Base-by-base conservation (phyloP, 352 stramenopile species). In the Elongisporangium anandrum region DNA sequence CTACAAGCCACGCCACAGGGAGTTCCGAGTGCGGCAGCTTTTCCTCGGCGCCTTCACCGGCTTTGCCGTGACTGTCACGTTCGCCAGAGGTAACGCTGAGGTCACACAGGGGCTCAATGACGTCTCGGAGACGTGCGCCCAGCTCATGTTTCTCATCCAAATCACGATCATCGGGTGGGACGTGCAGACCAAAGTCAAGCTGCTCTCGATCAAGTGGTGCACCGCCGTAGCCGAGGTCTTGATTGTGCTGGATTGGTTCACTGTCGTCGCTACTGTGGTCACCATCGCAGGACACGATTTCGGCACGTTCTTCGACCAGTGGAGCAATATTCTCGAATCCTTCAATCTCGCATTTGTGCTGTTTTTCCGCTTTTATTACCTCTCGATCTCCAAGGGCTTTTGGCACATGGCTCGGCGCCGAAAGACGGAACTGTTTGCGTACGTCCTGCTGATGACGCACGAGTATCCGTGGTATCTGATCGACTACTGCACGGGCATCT, bases 121-220 rank as follows among this genome's bases (percentile, higher is more conserved):
- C 54, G 45, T 75, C 41, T 80, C 69, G 1, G 63, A 80, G 54
- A 54, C 69, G 10, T 68, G 60, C 19, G 69, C 63, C 22, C 56
- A 73, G 19, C 29, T 81, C 50, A 74, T 67, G 17, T 81, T 81
- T 29, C 51, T 81, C 16, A 48, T 81, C 23, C 72, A 81, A 60
- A 78, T 81, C 53, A 78, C 69, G 3, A 67, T 78, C 54, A 68
- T 81, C 34, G 72, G 68, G 24, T 61, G 67, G 23, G 72, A 72
- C 47, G 34, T 77, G 19, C 70, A 73, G 57, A 60, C 59, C 12
- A 65, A 65, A 26, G 63, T 80, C 50, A 72, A 73, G 23, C 58
- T 80, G 38, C 50, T 52, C 19, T 77, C 72, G 8, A 59, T 80
- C 51, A 60, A 57, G 56, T 65, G 60, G 22, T 56, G 73, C 19